These are phyloP conservation scores for Botrytis cinerea DNA, from an alignment of 2,329 filamentous ascomycete species.

Conservation along the genomic window DNA sequence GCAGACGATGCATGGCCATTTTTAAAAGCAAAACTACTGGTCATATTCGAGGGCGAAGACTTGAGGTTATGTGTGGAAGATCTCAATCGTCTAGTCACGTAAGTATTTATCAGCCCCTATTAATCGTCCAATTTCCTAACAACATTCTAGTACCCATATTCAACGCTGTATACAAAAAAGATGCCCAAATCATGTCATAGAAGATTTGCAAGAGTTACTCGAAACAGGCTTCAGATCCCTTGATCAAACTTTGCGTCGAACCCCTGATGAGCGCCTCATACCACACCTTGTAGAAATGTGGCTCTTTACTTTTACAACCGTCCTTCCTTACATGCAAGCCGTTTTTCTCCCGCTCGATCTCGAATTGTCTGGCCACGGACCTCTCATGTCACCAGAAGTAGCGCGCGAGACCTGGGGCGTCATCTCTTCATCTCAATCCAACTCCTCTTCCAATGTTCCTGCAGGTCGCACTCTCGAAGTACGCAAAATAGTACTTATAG, in stretches of 20 bases:
- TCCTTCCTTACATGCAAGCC: conserved; percentile 91
- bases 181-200: conserved; percentile 68
- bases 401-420: conserved; percentile 90
- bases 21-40: conserved; percentile 71
- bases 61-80: conserved; percentile 79
- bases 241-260: conserved; percentile 76
- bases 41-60: conserved; percentile 81
- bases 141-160: conserved; percentile 60
- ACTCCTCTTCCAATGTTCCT: conserved; percentile 45
- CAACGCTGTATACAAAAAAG: conserved; percentile 75
- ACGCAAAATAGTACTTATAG: conserved; percentile 81
- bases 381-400: conserved; percentile 74
- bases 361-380: conserved; percentile 84
- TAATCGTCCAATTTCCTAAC: background rate
- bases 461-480: conserved; percentile 68
- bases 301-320: conserved; percentile 87
- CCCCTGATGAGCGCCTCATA: conserved; percentile 85
- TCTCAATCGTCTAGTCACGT: conserved; percentile 75
- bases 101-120: conserved; percentile 29
- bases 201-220: conserved; percentile 75
- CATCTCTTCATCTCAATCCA: conserved; percentile 51
- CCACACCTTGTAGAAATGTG: conserved; percentile 90
- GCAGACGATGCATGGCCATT: conserved; percentile 81
- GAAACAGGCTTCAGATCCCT: conserved; percentile 82
- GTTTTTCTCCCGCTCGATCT: conserved; percentile 92